Base-by-base conservation (phyloP, 495 filamentous ascomycete genomes). In the Bacidia rubella region DNA sequence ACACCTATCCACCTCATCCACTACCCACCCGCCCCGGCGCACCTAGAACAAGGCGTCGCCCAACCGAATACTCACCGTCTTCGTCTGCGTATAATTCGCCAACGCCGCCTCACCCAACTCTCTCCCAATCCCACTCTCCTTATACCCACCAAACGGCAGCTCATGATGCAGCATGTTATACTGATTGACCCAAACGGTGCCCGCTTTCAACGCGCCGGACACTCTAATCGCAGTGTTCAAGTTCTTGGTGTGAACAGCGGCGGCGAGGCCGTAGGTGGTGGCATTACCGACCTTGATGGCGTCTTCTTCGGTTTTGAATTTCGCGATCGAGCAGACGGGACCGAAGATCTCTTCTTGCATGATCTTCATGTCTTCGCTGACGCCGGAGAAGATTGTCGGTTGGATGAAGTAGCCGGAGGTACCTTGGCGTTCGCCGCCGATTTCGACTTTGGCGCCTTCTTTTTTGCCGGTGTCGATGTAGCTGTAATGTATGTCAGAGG, bases 261-360 rank as follows among this genome's bases (percentile, higher is more conserved):
- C 82, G 49, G 92, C 92, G 49, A 94, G 80, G 66, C 73, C 74
- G 73, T 93, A 97, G 54, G 66, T 79, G 64, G 83, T 85, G 69
- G 78, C 72, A 77, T 97, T 96, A 57, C 78, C 89, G 45, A 87
- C 69, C 55, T 75, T 71, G 70, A 96, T 81, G 57, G 80, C 85
- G 50, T 97, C 90, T 11, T 82, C 89, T 69, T 87, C 82, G 57
- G 79, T 82, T 73, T 82, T 83, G 78, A 97, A 96, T 73, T 96
- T 97, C 72, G 87, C 79, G 60, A 97, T 85, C 49, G 85, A 81
- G 71, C 87, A 86, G 54, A 97, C 90, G 49, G 90, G 90, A 49
- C 90, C 90, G 70, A 97, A 97, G 70, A 97, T 96, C 74, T 97
- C 90, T 73, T 97, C 90, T 73, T 90, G 82, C 78, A 90, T 85